Percentiles rank a stretch among this genome's conserved stretches.
phyloP scores from a whole-genome alignment of 2,329 filamentous ascomycete species.

The Fusarium foetens region DNA sequence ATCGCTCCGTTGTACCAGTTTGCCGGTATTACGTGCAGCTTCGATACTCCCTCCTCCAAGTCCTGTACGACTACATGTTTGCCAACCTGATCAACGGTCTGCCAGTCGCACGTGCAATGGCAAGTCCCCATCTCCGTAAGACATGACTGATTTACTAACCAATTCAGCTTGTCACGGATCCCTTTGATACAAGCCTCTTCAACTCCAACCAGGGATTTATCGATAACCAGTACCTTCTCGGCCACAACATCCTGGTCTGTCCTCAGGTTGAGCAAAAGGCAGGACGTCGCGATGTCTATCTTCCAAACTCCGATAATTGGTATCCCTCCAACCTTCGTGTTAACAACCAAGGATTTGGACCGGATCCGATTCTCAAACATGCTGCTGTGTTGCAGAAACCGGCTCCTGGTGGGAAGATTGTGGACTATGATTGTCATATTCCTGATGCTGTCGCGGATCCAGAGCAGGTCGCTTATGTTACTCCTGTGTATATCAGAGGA shows the following conservation, averaged over 20 bases:
- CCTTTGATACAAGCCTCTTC: not conserved
- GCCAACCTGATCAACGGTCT: not conserved
- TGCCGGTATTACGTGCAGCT: constrained; percentile 5
- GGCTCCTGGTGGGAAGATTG: not conserved
- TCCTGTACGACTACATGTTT: not conserved
- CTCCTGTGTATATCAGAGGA: not conserved
- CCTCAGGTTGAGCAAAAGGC: not conserved
- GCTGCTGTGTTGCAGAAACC: not conserved
- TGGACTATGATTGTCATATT: not conserved
- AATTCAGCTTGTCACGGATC: not conserved
- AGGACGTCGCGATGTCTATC: not conserved
- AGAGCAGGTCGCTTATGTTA: not conserved
- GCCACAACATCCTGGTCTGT: not conserved
- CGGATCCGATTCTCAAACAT: not conserved
- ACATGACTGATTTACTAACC: rapidly evolving
- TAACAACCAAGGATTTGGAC: not conserved
- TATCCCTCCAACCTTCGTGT: not conserved
- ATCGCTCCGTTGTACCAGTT: not conserved
- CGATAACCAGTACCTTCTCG: not conserved
- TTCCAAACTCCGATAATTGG: not conserved
- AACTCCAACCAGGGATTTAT: not conserved
- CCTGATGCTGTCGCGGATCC: not conserved
- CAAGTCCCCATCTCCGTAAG: rapidly evolving
- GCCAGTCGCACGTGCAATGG: not conserved
- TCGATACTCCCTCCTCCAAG: not conserved